phyloP scores from a whole-genome alignment of 148 eudicot species.

The Rhododendron ovatum region DNA sequence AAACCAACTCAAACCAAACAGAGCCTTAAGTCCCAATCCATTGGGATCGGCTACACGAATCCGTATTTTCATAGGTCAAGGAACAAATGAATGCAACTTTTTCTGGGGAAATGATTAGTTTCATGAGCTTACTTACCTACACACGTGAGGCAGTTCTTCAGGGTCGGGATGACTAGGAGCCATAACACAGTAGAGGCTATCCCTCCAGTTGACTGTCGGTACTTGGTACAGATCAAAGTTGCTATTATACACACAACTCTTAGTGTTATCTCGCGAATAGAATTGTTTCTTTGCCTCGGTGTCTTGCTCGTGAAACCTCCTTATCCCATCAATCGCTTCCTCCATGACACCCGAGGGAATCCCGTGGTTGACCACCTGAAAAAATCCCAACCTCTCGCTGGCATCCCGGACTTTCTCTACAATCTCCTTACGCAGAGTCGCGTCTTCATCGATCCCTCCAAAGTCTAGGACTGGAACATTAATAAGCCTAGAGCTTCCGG shows the following conservation, averaged over 20 bases:
- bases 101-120: neutral
- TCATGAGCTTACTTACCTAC: neutral
- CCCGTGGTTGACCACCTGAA: conserved; percentile 36
- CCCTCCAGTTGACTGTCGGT: conserved; percentile 16
- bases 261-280: conserved; percentile 5
- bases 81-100: no score
- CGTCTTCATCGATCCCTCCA: neutral
- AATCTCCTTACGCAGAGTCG: neutral
- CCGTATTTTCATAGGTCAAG: no score
- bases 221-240: conserved; percentile 20
- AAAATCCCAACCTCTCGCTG: conserved; percentile 25
- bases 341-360: conserved; percentile 1
- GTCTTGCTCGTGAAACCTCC: conserved; percentile 14
- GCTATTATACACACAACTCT: neutral
- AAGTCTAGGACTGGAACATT: conserved; percentile 21
- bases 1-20: no score
- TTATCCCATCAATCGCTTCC: conserved; percentile 1
- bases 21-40: no score
- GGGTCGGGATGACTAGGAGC: conserved; percentile 14
- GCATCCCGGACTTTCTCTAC: conserved; percentile 13
- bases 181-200: conserved; percentile 16
- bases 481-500: neutral
- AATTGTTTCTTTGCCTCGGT: conserved; percentile 8
- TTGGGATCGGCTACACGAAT: no score
- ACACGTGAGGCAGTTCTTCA: neutral